phyloP scores from a whole-genome alignment of 176 grass and related monocot genomes.

The Metroxylon sagu region DNA sequence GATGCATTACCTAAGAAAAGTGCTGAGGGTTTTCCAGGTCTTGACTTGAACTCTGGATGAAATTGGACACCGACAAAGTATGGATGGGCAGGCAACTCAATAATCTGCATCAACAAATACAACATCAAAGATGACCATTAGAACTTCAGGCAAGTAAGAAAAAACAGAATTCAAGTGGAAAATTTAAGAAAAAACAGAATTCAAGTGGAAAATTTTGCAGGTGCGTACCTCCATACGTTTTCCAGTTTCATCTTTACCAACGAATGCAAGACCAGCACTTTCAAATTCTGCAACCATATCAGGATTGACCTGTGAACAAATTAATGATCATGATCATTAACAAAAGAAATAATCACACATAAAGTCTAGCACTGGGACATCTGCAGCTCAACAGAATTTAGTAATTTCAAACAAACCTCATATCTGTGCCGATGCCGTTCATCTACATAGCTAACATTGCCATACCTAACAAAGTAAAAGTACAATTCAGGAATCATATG shows the following conservation, averaged over 20 bases:
- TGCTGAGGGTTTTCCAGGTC: constrained; percentile 73
- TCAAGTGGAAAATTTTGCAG: neutral
- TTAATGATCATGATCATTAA: too few relatives aligned
- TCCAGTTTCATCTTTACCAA: neutral
- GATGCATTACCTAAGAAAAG: constrained; percentile 85
- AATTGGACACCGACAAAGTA: constrained; percentile 83
- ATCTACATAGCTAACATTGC: too few relatives aligned
- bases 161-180: neutral
- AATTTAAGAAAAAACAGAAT: neutral
- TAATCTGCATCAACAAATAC: constrained; percentile 47
- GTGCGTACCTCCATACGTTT: too few relatives aligned
- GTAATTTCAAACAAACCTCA: too few relatives aligned
- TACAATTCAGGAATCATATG: too few relatives aligned
- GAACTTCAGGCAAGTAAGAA: neutral
- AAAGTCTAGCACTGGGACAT: too few relatives aligned
- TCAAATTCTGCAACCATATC: neutral
- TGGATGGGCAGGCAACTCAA: constrained; percentile 71
- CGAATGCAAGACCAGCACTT: neutral
- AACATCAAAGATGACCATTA: constrained; percentile 3
- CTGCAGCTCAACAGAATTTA: too few relatives aligned
- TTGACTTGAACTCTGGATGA: constrained; percentile 96
- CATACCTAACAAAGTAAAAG: too few relatives aligned
- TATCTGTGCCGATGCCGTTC: too few relatives aligned
- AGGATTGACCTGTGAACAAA: neutral
- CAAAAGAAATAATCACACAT: too few relatives aligned